phyloP scores from a whole-genome alignment of 371 early-diverging fungal species.

The Haplosporangium sp. region DNA sequence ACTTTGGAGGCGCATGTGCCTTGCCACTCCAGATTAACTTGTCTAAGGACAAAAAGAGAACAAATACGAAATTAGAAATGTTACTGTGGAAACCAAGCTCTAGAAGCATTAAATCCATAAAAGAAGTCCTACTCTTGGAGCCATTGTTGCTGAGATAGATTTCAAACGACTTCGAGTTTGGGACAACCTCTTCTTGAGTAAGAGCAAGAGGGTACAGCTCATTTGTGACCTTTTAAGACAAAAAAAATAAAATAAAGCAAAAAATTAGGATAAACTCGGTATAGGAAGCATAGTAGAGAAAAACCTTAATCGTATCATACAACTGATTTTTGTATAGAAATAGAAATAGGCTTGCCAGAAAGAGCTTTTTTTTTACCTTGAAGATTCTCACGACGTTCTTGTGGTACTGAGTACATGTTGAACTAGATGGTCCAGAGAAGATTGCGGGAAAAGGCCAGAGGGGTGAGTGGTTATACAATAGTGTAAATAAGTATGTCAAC shows the following conservation, averaged over 20 bases:
- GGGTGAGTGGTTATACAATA: not conserved
- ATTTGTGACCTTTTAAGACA: constrained; percentile 14
- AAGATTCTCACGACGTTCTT: constrained; percentile 33
- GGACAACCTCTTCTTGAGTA: constrained; percentile 27
- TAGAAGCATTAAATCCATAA: no score
- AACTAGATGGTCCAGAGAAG: constrained; percentile 6
- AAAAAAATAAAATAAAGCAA: no score
- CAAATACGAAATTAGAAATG: not conserved
- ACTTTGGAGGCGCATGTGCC: constrained; percentile 51
- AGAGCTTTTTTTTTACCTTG: constrained; percentile 8
- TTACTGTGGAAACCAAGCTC: no score
- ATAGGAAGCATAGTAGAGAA: no score
- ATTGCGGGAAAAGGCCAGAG: not conserved
- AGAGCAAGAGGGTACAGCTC: constrained; percentile 29
- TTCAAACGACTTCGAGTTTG: constrained; percentile 45
- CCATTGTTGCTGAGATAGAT: constrained; percentile 33
- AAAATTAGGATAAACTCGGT: no score
- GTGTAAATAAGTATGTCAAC: not conserved
- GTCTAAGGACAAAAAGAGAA: constrained; percentile 11
- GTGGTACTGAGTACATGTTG: constrained; percentile 45
- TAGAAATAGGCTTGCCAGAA: not conserved
- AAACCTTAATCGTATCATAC: not conserved
- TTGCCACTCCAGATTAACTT: constrained; percentile 51
- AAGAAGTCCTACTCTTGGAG: constrained; percentile 20
- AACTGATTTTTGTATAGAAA: not conserved